Conservation (phyloP, 345 rosid species). For the Salix caprea region DNA sequence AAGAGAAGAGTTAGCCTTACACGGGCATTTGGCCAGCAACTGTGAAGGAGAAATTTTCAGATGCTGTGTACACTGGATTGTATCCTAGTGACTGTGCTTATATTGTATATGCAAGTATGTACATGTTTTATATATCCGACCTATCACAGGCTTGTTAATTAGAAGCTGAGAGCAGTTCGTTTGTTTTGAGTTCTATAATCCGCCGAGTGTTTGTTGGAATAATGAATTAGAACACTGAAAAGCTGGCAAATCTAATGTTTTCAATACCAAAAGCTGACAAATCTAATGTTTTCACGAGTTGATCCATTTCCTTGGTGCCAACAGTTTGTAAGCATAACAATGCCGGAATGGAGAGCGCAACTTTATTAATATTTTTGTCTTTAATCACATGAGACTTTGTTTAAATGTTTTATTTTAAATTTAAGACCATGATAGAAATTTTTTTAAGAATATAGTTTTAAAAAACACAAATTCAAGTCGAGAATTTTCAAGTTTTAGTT, state of each 20-base stretch:
- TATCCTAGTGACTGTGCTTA: conserved; percentile 14
- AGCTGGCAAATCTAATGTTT: not conserved
- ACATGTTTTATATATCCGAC: conserved; percentile 6
- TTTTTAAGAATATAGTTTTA: too few species aligned
- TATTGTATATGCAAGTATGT: conserved; percentile 10
- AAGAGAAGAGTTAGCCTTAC: conserved; percentile 12
- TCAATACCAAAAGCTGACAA: not conserved
- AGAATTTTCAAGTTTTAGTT: too few species aligned
- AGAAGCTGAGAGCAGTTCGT: not conserved
- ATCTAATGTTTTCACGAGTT: not conserved
- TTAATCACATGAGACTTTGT: too few species aligned
- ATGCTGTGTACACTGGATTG: conserved; percentile 1
- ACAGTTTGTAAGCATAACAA: not conserved
- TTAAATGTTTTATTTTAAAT: too few species aligned
- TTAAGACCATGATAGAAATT: too few species aligned
- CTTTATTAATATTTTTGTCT: not conserved
- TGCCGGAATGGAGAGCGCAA: not conserved
- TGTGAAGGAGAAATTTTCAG: conserved; percentile 9
- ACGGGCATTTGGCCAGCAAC: not conserved
- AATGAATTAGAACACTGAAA: not conserved
- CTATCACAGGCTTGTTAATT: conserved; percentile 3
- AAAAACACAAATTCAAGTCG: too few species aligned
- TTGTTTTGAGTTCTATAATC: not conserved
- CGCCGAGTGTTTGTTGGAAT: not conserved
- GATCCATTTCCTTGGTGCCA: not conserved